These are phyloP conservation scores for Phlebiopsis gigantea DNA, from an alignment of 768 basidiomycete species.

Conservation along the genomic window DNA sequence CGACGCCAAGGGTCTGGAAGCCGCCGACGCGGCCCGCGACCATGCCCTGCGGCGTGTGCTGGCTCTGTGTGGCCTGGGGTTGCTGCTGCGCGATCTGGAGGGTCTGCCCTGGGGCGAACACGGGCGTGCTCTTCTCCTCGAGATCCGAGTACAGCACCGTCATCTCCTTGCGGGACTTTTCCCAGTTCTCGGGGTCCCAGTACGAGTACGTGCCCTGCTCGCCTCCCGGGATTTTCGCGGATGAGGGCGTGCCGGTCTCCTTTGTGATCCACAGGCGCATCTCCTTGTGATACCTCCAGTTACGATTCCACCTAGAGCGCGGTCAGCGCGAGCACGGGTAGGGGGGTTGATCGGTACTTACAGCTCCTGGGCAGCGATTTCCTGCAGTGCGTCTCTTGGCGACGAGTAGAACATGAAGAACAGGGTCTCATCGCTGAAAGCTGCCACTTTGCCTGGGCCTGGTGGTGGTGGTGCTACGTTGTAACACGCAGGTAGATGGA, in stretches of 20 bases:
- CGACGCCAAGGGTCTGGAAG: slow-evolving; percentile 47
- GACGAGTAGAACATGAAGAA: slow-evolving; percentile 98
- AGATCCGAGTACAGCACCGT: slow-evolving; percentile 69
- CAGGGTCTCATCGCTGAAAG: slow-evolving; percentile 92
- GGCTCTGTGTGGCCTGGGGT: slow-evolving; percentile 6
- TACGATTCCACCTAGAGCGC: slow-evolving; percentile 73
- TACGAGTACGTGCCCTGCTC: slow-evolving; percentile 88
- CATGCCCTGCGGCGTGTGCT: slow-evolving; percentile 23
- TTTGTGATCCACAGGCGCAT: slow-evolving; percentile 83
- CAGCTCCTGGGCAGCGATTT: slow-evolving; percentile 94
- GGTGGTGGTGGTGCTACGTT: slow-evolving; percentile 87
- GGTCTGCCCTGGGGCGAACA: slow-evolving; percentile 43
- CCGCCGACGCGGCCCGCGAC: slow-evolving; percentile 25
- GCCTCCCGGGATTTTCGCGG: slow-evolving; percentile 72
- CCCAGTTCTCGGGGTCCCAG: slow-evolving; percentile 82
- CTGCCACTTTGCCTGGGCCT: slow-evolving; percentile 70
- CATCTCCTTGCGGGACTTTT: slow-evolving; percentile 74
- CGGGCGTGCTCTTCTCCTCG: slow-evolving; percentile 66
- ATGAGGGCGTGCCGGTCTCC: slow-evolving; percentile 72
- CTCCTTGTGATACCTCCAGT: slow-evolving; percentile 97
- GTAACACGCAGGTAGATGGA: slow-evolving; percentile 86
- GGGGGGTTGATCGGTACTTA: slow-evolving; percentile 38
- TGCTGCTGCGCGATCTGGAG: slow-evolving; percentile 16
- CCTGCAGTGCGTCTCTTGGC: slow-evolving; percentile 88
- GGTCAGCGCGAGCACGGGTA: slow-evolving; percentile 1